A percentile compares a stretch with the other conserved stretches of the same genome.
Conservation (phyloP, 805 yeast species). For the Metschnikowia shivogae region DNA sequence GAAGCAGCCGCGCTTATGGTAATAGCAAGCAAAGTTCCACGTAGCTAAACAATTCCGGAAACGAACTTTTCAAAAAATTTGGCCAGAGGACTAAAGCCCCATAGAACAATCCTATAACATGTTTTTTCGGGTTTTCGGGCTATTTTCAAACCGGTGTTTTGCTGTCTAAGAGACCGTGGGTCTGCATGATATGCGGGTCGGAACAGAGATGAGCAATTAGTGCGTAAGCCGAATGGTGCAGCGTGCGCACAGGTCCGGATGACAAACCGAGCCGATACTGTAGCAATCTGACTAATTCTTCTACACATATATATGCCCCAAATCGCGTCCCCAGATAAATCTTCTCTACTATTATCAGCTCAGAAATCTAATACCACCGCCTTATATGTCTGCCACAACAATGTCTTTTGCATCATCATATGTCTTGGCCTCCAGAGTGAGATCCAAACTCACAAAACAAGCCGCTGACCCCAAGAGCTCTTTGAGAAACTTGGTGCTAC, state of each 20-base stretch:
- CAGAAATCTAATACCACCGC: neutral
- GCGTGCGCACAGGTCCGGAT: slow-evolving; percentile 2
- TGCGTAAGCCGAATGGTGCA: slow-evolving; percentile 2
- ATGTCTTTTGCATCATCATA: slow-evolving; percentile 50
- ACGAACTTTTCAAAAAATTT: neutral
- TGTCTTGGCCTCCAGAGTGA: slow-evolving; percentile 60
- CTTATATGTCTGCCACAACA: slow-evolving; percentile 4
- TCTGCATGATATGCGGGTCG: neutral
- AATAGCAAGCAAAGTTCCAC: neutral
- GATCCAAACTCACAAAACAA: slow-evolving; percentile 58
- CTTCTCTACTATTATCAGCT: neutral
- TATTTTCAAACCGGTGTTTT: neutral
- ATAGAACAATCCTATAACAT: neutral
- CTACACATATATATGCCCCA: slow-evolving; percentile 3
- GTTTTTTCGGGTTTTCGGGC: neutral
- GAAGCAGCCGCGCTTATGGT: slow-evolving; percentile 3
- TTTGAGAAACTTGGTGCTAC: slow-evolving; percentile 57
- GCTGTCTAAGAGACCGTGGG: neutral
- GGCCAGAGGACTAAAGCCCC: neutral
- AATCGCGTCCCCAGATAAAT: neutral
- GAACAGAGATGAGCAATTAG: slow-evolving; percentile 2
- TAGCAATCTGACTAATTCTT: slow-evolving; percentile 6
- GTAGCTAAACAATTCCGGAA: neutral
- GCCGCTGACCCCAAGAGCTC: slow-evolving; percentile 56
- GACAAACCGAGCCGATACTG: slow-evolving; percentile 3